These are phyloP conservation scores for Russula sp. DNA, from an alignment of 768 basidiomycete genomes.

Conservation along the genomic window DNA sequence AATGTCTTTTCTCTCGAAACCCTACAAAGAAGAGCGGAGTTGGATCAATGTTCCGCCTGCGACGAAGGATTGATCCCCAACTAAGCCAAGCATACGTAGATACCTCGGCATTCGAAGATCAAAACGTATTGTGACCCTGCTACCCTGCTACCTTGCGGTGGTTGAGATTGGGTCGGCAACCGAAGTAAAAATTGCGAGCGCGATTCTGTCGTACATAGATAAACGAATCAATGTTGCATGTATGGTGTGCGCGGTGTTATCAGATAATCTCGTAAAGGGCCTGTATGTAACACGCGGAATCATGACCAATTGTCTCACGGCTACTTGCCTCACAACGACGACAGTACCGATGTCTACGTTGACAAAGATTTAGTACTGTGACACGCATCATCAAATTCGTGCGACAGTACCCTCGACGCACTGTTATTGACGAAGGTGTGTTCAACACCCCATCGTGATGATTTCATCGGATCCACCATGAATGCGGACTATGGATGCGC, in stretches of 20 bases:
- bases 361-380: too few species aligned
- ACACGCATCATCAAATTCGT: slow-evolving; percentile 1
- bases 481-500: background rate
- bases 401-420: background rate
- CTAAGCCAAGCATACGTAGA: background rate
- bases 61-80: background rate
- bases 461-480: background rate
- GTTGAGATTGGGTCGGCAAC: background rate
- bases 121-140: background rate
- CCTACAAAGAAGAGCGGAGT: background rate
- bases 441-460: background rate
- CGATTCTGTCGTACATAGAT: background rate
- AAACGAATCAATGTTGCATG: background rate
- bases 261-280: too few species aligned
- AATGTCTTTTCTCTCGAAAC: background rate
- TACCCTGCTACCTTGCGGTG: background rate
- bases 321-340: background rate
- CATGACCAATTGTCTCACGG: too few species aligned
- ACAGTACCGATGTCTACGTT: background rate
- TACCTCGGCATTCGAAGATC: background rate
- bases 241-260: too few species aligned
- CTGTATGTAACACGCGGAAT: too few species aligned
- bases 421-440: background rate
- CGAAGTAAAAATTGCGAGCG: background rate
- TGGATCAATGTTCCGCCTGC: background rate